phyloP scores from a whole-genome alignment of 2,329 filamentous ascomycete species.

The Epichloe bromicola region DNA sequence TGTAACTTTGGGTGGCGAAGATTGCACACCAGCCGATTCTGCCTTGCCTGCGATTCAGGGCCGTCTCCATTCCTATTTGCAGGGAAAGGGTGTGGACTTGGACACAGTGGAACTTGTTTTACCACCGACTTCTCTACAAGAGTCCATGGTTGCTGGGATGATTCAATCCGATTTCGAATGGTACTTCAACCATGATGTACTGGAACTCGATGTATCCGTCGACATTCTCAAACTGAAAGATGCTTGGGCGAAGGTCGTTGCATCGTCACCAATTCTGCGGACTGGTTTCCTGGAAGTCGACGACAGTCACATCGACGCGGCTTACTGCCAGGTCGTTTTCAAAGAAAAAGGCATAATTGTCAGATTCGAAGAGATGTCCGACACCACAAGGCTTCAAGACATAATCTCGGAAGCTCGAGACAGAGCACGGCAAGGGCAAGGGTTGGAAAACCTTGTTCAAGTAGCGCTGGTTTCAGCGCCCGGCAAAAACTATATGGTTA shows the following conservation, averaged over 20 bases:
- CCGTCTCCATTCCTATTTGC: conserved; percentile 26
- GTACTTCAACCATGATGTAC: conserved; percentile 78
- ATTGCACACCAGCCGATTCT: no score
- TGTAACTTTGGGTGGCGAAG: conserved; percentile 28
- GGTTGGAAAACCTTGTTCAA: conserved; percentile 32
- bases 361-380: conserved; percentile 12
- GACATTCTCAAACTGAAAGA: conserved; percentile 42
- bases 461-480: conserved; percentile 27
- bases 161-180: conserved; percentile 55
- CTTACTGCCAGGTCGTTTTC: conserved; percentile 37
- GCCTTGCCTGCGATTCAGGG: not conserved
- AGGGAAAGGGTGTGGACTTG: conserved; percentile 20
- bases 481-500: conserved; percentile 30
- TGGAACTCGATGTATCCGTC: conserved; percentile 43
- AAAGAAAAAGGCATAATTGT: conserved; percentile 13
- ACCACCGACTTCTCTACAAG: conserved; percentile 72
- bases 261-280: conserved; percentile 55
- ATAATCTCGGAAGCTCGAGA: conserved; percentile 25
- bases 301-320: conserved; percentile 38
- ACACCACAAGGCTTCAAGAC: conserved; percentile 20
- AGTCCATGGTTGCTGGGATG: conserved; percentile 78
- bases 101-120: conserved; percentile 43
- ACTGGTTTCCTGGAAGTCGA: conserved; percentile 59
- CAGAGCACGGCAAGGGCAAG: conserved; percentile 24
- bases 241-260: conserved; percentile 51